phyloP scores from a whole-genome alignment of 202 grass and related monocot genomes.

The Schoenoplectus tabernaemontani region DNA sequence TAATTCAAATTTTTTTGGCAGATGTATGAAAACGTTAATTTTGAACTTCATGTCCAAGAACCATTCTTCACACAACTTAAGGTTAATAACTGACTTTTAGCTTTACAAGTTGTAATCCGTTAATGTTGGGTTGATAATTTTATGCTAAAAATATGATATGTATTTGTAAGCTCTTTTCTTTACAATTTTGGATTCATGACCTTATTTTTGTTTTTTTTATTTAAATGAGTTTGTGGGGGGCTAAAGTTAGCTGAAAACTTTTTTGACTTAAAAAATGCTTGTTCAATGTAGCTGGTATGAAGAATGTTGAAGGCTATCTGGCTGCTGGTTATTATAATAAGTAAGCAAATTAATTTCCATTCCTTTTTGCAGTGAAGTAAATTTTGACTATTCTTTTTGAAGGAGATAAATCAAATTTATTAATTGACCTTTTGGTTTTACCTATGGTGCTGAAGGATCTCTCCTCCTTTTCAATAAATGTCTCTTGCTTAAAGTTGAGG shows the following conservation, averaged over 20 bases:
- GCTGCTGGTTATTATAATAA: conserved; percentile 57
- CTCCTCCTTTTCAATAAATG: conserved; percentile 80
- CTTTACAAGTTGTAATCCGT: conserved; percentile 10
- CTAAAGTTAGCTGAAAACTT: too few relatives aligned
- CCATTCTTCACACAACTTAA: conserved; percentile 80
- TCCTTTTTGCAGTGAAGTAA: neutral
- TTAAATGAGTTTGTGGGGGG: conserved; percentile 4
- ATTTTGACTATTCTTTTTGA: conserved; percentile 13
- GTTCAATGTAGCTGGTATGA: conserved; percentile 44
- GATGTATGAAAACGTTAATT: conserved; percentile 52
- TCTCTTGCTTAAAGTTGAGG: conserved; percentile 79
- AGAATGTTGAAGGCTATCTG: conserved; percentile 82
- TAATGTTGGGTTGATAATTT: too few relatives aligned
- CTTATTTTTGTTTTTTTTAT: too few relatives aligned
- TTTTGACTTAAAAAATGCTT: too few relatives aligned
- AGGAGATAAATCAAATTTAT: conserved; percentile 13
- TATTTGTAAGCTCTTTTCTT: too few relatives aligned
- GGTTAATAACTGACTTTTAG: conserved; percentile 3
- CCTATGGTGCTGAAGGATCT: conserved; percentile 54
- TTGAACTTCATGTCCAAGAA: conserved; percentile 89
- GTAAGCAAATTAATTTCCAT: conserved; percentile 30
- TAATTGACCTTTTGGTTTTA: conserved; percentile 23
- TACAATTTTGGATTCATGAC: too few relatives aligned
- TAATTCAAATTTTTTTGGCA: conserved; percentile 27
- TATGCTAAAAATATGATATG: too few relatives aligned